Evolutionary conservation across 2,329 filamentous ascomycete genomes (phyloP), one percentile per base, ranked within the genome.

Genomic region (Alternaria postmessia): DNA sequence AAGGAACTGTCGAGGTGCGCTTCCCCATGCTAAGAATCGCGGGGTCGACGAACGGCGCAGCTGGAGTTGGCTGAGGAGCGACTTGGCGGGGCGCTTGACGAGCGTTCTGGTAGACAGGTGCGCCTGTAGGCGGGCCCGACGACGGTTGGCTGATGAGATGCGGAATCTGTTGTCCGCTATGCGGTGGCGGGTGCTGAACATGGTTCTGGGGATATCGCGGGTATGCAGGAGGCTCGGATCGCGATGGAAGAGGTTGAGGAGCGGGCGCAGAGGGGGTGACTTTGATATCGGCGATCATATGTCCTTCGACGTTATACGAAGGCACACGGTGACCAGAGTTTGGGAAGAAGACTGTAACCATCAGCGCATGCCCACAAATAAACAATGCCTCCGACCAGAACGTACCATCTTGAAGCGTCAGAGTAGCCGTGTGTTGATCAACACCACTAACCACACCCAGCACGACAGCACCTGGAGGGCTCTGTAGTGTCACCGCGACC

Each of bases 21-120:
- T 77, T 82, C 20, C 77, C 77, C 74, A 92, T 86, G 73, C 91
- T 93, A 46, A 96, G 75, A 56, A 96, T 96, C 4, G 92, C 92
- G 11, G 92, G 92, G 70, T 96, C 92, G n/a, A 89, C 85, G 71
- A 95, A 93, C 0, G 69, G 57, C 30, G 82, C 70, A 22, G 66
- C 56, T 41, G 62, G 53, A 68, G 67, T 59, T 26, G 71, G 64
- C 39, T 70, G 69, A 56, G 73, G 62, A 39, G 69, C 61, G 11
- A 68, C 63, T 48, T 67, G 69, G 36, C 59, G 61, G 18, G 47
- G 36, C 26, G 47, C 42, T 38, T 60, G 52, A 38, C 41, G 58
- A 34, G 41, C 24, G 43, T 51, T 51, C 34, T 54, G 34, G 28
- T 38, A 49, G 46, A 32, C 32, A 26, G 44, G 34, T 30, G 59